phyloP scores from a whole-genome alignment of 345 rosid genomes.

The Eucalyptus guilfoylei region DNA sequence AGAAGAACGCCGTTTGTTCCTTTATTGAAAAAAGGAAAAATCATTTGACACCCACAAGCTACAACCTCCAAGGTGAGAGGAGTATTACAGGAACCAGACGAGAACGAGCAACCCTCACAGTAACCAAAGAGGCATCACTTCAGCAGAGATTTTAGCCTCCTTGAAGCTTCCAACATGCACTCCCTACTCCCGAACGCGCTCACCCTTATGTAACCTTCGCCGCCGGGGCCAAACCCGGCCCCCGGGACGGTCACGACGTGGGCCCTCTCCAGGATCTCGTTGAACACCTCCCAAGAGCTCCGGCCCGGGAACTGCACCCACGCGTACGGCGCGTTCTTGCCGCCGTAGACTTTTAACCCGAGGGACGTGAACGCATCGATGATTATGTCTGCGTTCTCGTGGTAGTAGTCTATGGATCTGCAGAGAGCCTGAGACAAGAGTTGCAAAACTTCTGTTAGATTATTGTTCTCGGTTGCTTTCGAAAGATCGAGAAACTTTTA shows the following conservation, averaged over 20 bases:
- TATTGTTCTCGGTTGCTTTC: not conserved
- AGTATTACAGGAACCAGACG: not conserved
- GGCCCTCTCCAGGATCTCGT: conserved; percentile 59
- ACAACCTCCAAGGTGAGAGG: not conserved
- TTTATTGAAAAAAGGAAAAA: not conserved
- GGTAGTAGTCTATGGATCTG: conserved; percentile 37
- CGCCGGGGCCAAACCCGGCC: conserved; percentile 71
- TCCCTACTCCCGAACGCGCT: conserved; percentile 56
- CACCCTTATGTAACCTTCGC: conserved; percentile 63
- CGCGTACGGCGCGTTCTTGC: conserved; percentile 62
- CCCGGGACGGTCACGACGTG: conserved; percentile 68
- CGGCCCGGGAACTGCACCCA: conserved; percentile 65
- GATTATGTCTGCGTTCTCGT: conserved; percentile 48
- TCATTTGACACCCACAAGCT: not conserved
- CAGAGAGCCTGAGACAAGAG: conserved; percentile 15
- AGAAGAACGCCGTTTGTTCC: not conserved
- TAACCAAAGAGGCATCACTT: not conserved
- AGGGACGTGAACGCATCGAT: conserved; percentile 32
- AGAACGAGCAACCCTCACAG: not conserved
- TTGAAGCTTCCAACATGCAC: conserved; percentile 45
- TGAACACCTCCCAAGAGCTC: conserved; percentile 64
- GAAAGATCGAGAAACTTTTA: not conserved
- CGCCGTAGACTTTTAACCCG: conserved; percentile 51
- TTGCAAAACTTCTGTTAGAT: not conserved
- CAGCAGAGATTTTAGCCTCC: conserved; percentile 22